Evolutionary conservation across 331 rosid genomes (phyloP).

Genomic region (Dryas integrifolia): DNA sequence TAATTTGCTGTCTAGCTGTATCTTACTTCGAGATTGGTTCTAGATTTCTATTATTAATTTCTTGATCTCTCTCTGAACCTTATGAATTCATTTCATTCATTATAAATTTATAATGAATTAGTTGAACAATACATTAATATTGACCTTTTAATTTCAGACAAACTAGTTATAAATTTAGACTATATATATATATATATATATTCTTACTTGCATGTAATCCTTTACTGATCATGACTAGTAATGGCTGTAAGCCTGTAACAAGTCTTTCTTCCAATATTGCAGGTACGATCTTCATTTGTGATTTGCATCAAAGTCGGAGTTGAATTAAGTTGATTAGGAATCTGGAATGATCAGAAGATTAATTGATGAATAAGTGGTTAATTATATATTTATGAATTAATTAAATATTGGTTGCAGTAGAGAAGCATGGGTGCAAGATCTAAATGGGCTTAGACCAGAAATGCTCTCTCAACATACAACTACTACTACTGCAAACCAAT

Average conservation of each 20-base stretch:
- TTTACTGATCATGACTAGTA: background rate
- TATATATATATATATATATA: no score
- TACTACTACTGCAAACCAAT: constrained; percentile 26
- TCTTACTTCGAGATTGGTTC: no score
- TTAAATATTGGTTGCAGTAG: constrained; percentile 37
- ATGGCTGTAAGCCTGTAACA: no score
- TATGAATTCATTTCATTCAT: no score
- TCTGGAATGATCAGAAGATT: background rate
- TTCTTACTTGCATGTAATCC: background rate
- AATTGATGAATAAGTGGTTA: background rate
- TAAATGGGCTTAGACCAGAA: constrained; percentile 38
- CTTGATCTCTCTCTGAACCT: no score
- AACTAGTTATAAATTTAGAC: background rate
- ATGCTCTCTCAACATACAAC: constrained; percentile 27
- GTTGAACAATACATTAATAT: no score
- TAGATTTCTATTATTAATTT: no score
- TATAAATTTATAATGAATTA: no score
- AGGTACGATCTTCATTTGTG: constrained; percentile 26
- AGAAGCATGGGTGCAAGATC: constrained; percentile 43
- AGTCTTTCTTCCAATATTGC: background rate
- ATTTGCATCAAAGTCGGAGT: constrained; percentile 13
- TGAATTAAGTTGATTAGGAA: constrained; percentile 8
- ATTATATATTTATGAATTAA: background rate
- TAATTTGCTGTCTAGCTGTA: no score
- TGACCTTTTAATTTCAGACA: no score